Base-by-base conservation (phyloP, 768 basidiomycete species). In the Boletus coccyginus region DNA sequence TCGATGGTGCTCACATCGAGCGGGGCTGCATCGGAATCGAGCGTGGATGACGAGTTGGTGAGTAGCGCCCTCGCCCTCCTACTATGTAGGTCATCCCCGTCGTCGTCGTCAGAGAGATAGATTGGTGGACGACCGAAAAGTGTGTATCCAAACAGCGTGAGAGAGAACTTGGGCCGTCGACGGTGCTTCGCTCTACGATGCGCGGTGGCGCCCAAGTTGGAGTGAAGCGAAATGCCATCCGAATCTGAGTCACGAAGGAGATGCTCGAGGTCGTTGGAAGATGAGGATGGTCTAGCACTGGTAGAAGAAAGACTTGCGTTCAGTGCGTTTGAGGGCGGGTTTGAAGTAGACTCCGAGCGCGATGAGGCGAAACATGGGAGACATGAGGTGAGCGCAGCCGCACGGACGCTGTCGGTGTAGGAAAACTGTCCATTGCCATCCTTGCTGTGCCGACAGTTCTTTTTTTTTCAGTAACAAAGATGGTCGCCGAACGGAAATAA, bases 11-110 rank as follows among this genome's bases (percentile, higher is more conserved):
- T 75, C 8, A 81, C 69, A 49, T 86, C 85, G 14, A 90, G 73
- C 1, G 82, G 82, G 7, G 87, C 81, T 4, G 88, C 87, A 58
- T 90, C 88, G 0, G 85, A 83, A 69, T 90, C 88, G 42, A 88
- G 78, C 6, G 85, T 85, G 7, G 74, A 70, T 3, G 76, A 70
- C 21, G 71, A 73, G 10, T 58, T 32, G 3, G 64, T 70, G 35
- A 50, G 29, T 60, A 69, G 61, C 32, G 46, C 63, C 64, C 35
- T 70, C 61, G 33, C 70, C 63, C 50, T 60, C 46, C 57, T 48
- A 46, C 33, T 40, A 9, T 40, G 40, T 2, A 59, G 46, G 13
- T 66, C 70, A 5, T 79, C 75, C 16, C 13, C 59, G 12, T 75
- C 78, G 11, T 85, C 85, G 14, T 78, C 77, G n/a, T 81, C 82